phyloP scores from a whole-genome alignment of 2,329 filamentous ascomycete genomes.

The Emmonsiellopsis sp. region DNA sequence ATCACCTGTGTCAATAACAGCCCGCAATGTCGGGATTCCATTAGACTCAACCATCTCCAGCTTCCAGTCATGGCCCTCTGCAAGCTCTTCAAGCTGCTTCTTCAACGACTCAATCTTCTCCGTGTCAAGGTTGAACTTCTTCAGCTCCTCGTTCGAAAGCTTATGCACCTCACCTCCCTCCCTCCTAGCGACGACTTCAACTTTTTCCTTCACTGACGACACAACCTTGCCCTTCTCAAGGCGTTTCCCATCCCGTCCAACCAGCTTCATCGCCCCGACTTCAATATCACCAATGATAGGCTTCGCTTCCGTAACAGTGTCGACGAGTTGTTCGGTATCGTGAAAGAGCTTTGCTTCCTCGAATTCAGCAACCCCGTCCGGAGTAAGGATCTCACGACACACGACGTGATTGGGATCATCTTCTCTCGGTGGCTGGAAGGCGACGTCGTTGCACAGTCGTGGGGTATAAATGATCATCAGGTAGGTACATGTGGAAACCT shows the following conservation, averaged over 20 bases:
- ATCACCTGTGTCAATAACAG: constrained; percentile 55
- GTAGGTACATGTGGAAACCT: constrained; percentile 83
- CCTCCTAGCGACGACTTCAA: constrained; percentile 43
- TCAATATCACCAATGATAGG: constrained; percentile 49
- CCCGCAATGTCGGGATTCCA: constrained; percentile 57
- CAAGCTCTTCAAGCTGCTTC: constrained; percentile 58
- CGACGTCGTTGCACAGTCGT: constrained; percentile 75
- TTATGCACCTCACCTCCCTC: constrained; percentile 55
- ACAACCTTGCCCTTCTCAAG: constrained; percentile 51
- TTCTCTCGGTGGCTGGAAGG: constrained; percentile 73
- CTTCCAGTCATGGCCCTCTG: constrained; percentile 66
- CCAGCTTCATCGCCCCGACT: constrained; percentile 48
- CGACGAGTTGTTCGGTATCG: constrained; percentile 23
- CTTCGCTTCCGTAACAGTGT: constrained; percentile 24
- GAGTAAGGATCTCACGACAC: constrained; percentile 61
- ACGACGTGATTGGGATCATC: constrained; percentile 67
- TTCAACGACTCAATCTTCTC: constrained; percentile 61
- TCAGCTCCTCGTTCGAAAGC: constrained; percentile 58
- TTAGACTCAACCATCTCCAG: constrained; percentile 68
- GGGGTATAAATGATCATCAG: constrained; percentile 90
- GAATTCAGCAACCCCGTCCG: constrained; percentile 45
- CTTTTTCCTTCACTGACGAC: constrained; percentile 39
- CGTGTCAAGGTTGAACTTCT: constrained; percentile 57
- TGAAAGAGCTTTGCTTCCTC: constrained; percentile 25
- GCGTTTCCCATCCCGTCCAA: constrained; percentile 47